Evolutionary conservation across 2,329 filamentous ascomycete genomes (phyloP), one percentile per base, ranked within the genome.

Genomic region (Davidsoniella eucalypti): DNA sequence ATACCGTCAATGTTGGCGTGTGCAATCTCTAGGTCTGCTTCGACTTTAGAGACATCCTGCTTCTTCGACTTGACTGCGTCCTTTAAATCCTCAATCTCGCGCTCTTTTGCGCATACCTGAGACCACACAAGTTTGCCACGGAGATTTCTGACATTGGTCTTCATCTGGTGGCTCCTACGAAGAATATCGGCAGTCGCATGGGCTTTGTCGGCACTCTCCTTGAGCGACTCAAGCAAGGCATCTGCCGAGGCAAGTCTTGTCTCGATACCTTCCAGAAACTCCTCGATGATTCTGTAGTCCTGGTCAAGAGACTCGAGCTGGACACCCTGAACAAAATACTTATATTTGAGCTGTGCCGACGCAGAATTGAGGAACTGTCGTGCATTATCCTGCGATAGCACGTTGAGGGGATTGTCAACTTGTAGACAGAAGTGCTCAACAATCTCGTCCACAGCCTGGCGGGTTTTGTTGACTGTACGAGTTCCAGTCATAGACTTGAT

Each of bases 321-420:
- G 0, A 94, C 93, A 23, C 92, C 92, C 58, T 88, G 87, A 54
- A 94, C 76, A 61, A 98, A 98, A 60, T 95, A 95, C 57, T 86
- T 92, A 70, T 96, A 98, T 62, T 98, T 98, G 54, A 90, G 80
- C 3, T 76, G 69, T 0, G 87, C 77, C 2, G 79, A 84, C 10
- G 92, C 90, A 36, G 81, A 77, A 60, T 90, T 94, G 41, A 98
- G 73, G 58, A 98, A 98, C 52, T 94, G 84, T 9, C 92, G 80
- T 9, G 92, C 92, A 64, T 88, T 87, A 61, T 98, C 92, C 63
- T 98, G 92, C 0, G 88, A 94, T 16, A 98, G 72, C 5, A 96
- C 84, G 53, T 93, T 96, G 68, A 98, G 81, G 0, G 92, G 92
- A 58, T 98, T 98, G 61, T 96, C 90, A 52, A 98, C 87, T 62